phyloP scores from a whole-genome alignment of 371 early-diverging fungal genomes.

The Syncephalis plumigaleata region DNA sequence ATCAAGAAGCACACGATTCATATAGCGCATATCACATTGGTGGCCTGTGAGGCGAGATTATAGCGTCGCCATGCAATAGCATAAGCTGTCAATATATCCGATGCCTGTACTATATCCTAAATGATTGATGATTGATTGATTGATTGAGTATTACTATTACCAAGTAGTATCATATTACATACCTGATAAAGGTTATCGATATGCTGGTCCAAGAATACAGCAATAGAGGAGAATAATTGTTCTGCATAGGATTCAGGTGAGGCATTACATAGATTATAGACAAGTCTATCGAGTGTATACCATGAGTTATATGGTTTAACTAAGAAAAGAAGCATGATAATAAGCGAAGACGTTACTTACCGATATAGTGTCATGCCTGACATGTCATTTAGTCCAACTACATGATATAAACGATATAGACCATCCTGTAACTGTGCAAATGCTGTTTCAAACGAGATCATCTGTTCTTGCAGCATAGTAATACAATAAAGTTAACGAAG shows the following conservation, averaged over 20 bases:
- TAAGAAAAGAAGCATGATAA: background rate
- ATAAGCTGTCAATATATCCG: slow-evolving; percentile 55
- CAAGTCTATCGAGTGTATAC: slow-evolving; percentile 12
- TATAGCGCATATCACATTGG: slow-evolving; percentile 53
- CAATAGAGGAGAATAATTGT: slow-evolving; percentile 43
- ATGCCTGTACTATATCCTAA: slow-evolving; percentile 35
- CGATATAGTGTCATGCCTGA: slow-evolving; percentile 8
- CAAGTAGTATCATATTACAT: slow-evolving; percentile 4
- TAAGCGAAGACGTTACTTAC: slow-evolving; percentile 6
- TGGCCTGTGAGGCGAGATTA: slow-evolving; percentile 36
- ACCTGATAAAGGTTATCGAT: slow-evolving; percentile 33
- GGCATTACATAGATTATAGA: slow-evolving; percentile 61
- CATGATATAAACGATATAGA: slow-evolving; percentile 5
- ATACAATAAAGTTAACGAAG: background rate
- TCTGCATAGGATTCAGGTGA: slow-evolving; percentile 54
- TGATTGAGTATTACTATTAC: background rate
- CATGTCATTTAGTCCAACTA: slow-evolving; percentile 5
- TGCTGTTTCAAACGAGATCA: slow-evolving; percentile 3
- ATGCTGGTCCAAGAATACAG: slow-evolving; percentile 42
- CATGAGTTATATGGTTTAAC: no score
- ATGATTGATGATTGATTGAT: background rate
- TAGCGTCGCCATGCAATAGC: slow-evolving; percentile 53
- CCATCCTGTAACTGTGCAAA: slow-evolving; percentile 4
- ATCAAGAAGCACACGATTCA: slow-evolving; percentile 38
- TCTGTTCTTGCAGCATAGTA: slow-evolving; percentile 3